A percentile compares a stretch with the other conserved stretches of the same genome.
phyloP scores from a whole-genome alignment of 192 early-diverging fungal genomes.

The Coemansia sp. region DNA sequence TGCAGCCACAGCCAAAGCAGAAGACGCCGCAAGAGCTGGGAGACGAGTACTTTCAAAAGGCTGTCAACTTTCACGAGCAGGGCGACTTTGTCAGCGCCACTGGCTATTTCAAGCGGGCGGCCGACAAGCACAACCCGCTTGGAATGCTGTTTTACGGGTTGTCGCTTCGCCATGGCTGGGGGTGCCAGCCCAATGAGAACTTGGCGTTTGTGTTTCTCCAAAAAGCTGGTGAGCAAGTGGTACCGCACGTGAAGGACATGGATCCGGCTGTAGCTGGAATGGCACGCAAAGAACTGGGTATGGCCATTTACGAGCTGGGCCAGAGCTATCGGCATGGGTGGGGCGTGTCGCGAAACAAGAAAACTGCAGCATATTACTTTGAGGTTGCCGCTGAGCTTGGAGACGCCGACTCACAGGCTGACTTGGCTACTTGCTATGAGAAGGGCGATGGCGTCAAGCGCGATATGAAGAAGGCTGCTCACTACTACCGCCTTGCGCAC shows the following conservation, averaged over 20 bases:
- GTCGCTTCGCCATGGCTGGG: conserved; percentile 77
- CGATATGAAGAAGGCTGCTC: conserved; percentile 70
- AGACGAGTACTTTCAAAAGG: conserved; percentile 66
- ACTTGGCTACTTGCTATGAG: conserved; percentile 70
- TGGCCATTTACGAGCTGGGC: conserved; percentile 79
- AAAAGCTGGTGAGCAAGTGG: conserved; percentile 65
- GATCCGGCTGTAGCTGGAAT: conserved; percentile 59
- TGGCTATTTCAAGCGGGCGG: conserved; percentile 66
- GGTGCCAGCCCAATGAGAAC: conserved; percentile 64
- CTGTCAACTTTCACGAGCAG: conserved; percentile 66
- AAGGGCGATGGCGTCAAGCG: conserved; percentile 76
- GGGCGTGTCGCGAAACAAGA: conserved; percentile 71
- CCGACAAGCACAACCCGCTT: conserved; percentile 61
- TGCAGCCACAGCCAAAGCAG: conserved; percentile 3
- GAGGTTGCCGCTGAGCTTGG: conserved; percentile 75
- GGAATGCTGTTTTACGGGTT: conserved; percentile 74
- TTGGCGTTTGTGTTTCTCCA: conserved; percentile 69
- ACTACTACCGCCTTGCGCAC: conserved; percentile 74
- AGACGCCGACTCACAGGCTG: conserved; percentile 77
- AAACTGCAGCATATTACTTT: conserved; percentile 76
- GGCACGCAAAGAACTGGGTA: conserved; percentile 64
- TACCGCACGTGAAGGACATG: conserved; percentile 61
- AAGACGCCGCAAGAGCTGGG: conserved; percentile 40
- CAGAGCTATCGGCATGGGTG: conserved; percentile 78
- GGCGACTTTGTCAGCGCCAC: conserved; percentile 72